Evolutionary conservation across 148 eudicot species (phyloP).

Genomic region (Silene uniflora): DNA sequence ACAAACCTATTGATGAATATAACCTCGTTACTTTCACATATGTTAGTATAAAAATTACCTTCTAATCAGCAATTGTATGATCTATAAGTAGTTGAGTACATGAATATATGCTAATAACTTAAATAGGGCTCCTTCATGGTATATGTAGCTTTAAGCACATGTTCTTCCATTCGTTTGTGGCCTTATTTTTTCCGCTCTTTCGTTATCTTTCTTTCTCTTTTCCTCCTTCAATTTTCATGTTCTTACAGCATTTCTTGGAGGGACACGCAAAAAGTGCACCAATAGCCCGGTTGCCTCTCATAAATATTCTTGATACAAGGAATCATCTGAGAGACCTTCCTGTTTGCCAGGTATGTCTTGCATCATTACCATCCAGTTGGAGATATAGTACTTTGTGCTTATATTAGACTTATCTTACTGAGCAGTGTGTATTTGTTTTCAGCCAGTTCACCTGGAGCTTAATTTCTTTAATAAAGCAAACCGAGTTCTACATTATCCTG

Average conservation of each 20-base stretch:
- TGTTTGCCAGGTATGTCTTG: conserved; percentile 79
- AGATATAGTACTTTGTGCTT: background rate
- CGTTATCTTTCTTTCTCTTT: background rate
- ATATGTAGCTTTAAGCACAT: background rate
- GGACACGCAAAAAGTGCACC: conserved; percentile 95
- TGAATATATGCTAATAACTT: background rate
- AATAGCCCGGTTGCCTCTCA: conserved; percentile 82
- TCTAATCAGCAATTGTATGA: background rate
- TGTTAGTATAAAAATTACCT: background rate
- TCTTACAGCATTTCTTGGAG: conserved; percentile 92
- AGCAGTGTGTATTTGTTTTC: conserved; percentile 25
- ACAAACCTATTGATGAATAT: background rate
- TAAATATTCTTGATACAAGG: conserved; percentile 71
- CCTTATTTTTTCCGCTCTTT: background rate
- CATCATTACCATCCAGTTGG: conserved; percentile 1
- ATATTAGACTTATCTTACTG: conserved; percentile 14
- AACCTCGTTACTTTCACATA: background rate
- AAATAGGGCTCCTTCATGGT: background rate
- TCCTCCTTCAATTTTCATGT: background rate
- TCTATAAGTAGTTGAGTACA: background rate
- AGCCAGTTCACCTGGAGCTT: conserved; percentile 92
- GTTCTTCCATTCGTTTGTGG: background rate
- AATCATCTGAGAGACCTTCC: conserved; percentile 70
- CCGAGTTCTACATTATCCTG: conserved; percentile 90
- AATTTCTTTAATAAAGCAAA: conserved; percentile 86